A percentile compares a stretch with the other conserved stretches of the same genome.
Evolutionary conservation across 345 rosid genomes (phyloP).

Genomic region (Heritiera fomes): DNA sequence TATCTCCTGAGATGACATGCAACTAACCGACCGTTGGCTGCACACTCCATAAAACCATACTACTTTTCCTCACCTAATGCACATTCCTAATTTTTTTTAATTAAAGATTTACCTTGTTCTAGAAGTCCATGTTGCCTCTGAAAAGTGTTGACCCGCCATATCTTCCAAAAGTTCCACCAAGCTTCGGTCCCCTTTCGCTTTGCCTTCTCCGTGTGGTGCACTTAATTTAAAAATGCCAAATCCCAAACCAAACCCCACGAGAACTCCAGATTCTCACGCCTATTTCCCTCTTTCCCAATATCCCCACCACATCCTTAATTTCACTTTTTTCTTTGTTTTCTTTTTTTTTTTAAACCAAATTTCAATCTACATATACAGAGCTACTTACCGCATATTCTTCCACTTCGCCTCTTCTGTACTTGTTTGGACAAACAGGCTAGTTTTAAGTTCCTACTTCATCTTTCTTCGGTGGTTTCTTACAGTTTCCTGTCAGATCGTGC

Average conservation of each 20-base stretch:
- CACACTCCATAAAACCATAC: background rate
- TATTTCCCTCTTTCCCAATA: background rate
- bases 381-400: background rate
- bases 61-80: background rate
- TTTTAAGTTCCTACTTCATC: background rate
- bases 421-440: background rate
- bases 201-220: conserved; percentile 1
- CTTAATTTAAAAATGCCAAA: background rate
- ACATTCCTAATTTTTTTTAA: background rate
- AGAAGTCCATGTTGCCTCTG: background rate
- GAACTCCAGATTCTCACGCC: conserved; percentile 18
- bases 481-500: background rate
- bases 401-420: background rate
- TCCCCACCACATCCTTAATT: too few relatives aligned
- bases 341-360: background rate
- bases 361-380: too few relatives aligned
- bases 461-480: background rate
- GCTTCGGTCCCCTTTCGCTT: background rate
- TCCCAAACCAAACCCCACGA: background rate
- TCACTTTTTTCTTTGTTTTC: too few relatives aligned
- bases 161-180: background rate
- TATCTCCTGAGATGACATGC: too few relatives aligned
- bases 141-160: background rate
- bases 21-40: background rate
- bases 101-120: background rate